Evolutionary conservation across 2,329 filamentous ascomycete species (phyloP).

Genomic region (Nemania serpens): DNA sequence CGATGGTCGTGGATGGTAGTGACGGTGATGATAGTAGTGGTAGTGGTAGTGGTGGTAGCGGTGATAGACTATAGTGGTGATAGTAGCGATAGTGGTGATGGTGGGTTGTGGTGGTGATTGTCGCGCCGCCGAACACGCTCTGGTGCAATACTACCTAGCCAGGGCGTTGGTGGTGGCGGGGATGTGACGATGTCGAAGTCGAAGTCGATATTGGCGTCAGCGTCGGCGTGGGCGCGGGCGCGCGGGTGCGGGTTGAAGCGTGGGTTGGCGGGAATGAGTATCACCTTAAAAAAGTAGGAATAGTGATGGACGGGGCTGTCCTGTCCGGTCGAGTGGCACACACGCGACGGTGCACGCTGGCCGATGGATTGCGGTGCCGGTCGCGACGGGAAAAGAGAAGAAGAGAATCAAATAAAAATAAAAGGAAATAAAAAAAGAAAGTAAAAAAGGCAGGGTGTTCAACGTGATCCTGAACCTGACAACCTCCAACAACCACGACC

Average conservation of each 20-base stretch:
- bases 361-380: slow-evolving; percentile 18
- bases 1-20: background rate
- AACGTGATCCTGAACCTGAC: slow-evolving; percentile 16
- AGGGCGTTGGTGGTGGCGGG: background rate
- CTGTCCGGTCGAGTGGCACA: slow-evolving; percentile 6
- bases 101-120: no score
- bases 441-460: slow-evolving; percentile 3
- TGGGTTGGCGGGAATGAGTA: background rate
- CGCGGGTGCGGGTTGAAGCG: background rate
- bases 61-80: no score
- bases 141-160: background rate
- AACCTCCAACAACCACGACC: slow-evolving; percentile 26
- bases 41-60: no score
- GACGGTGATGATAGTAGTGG: slow-evolving; percentile 8
- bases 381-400: slow-evolving; percentile 19
- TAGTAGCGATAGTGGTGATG: no score
- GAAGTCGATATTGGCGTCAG: slow-evolving; percentile 2
- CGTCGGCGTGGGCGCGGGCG: slow-evolving; percentile 6
- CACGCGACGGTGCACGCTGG: slow-evolving; percentile 27
- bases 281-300: background rate
- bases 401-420: no score
- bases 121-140: no score
- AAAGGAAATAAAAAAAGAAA: slow-evolving; percentile 10
- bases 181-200: background rate
- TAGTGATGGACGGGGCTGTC: background rate